phyloP scores from a whole-genome alignment of 176 grass and related monocot species.

The Oryza punctata region DNA sequence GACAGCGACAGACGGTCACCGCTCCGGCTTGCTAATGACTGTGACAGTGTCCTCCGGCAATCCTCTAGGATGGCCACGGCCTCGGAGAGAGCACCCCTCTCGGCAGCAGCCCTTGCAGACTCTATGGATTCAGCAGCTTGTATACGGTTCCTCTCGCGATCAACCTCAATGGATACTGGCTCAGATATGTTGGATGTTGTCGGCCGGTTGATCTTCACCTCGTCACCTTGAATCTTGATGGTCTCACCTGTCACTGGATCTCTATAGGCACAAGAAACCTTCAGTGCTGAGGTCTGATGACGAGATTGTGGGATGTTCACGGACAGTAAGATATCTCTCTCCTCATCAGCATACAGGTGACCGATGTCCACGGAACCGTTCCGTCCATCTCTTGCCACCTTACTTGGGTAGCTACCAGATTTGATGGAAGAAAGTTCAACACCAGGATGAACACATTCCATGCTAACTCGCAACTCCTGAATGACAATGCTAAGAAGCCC shows the following conservation, averaged over 20 bases:
- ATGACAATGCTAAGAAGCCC: slow-evolving; percentile 88
- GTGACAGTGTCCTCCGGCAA: slow-evolving; percentile 46
- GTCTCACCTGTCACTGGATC: slow-evolving; percentile 70
- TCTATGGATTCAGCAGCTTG: slow-evolving; percentile 64
- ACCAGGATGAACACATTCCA: slow-evolving; percentile 64
- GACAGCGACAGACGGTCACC: slow-evolving; percentile 68
- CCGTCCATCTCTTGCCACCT: slow-evolving; percentile 62
- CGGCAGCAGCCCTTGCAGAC: slow-evolving; percentile 63
- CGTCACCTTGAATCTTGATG: slow-evolving; percentile 50
- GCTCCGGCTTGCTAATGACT: slow-evolving; percentile 55
- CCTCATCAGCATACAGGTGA: slow-evolving; percentile 89
- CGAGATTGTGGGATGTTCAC: slow-evolving; percentile 52
- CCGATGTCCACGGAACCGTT: slow-evolving; percentile 65
- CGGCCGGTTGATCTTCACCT: slow-evolving; percentile 65
- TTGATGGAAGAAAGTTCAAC: slow-evolving; percentile 71
- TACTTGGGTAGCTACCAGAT: slow-evolving; percentile 77
- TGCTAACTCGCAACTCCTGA: slow-evolving; percentile 59
- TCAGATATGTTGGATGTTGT: slow-evolving; percentile 28
- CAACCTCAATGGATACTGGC: slow-evolving; percentile 66
- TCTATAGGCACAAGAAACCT: slow-evolving; percentile 69
- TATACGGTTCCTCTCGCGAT: slow-evolving; percentile 80
- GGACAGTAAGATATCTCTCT: slow-evolving; percentile 76
- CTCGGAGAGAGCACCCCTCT: slow-evolving; percentile 66
- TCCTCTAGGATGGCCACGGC: slow-evolving; percentile 77
- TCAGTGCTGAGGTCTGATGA: slow-evolving; percentile 54